These are phyloP conservation scores for Lentinus tigrinus DNA, from an alignment of 768 basidiomycete genomes.

Conservation along the genomic window DNA sequence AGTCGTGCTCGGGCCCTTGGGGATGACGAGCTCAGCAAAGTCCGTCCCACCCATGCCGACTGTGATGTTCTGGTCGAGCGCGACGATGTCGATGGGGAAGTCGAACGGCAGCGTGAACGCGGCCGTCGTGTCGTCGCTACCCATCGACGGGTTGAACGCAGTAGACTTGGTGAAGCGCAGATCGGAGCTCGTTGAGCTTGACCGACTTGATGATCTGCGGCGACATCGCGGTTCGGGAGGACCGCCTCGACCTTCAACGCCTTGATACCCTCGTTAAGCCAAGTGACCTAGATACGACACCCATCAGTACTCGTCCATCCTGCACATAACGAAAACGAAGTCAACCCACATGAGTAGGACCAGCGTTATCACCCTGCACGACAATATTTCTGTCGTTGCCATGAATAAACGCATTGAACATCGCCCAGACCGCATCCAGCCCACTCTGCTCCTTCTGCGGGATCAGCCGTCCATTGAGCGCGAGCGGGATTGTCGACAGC, in stretches of 20 bases:
- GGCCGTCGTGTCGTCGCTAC: constrained; percentile 59
- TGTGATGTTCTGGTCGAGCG: constrained; percentile 58
- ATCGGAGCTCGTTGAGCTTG: constrained; percentile 53
- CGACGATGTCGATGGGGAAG: constrained; percentile 67
- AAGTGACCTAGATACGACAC: constrained; percentile 49
- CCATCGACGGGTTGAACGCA: constrained; percentile 56
- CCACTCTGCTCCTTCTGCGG: constrained; percentile 55
- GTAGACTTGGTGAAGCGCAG: constrained; percentile 58
- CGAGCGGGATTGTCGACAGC: constrained; percentile 47
- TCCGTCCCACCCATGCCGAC: constrained; percentile 49
- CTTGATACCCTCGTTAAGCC: constrained; percentile 73
- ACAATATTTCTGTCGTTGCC: constrained; percentile 59
- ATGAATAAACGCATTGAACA: constrained; percentile 74
- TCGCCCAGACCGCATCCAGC: constrained; percentile 54
- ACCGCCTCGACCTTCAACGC: constrained; percentile 54
- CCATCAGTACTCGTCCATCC: background rate
- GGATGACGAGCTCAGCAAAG: constrained; percentile 62
- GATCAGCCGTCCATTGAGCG: constrained; percentile 61
- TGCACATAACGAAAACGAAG: constrained; percentile 16
- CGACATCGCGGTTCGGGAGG: constrained; percentile 61
- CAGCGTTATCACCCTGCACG: constrained; percentile 60
- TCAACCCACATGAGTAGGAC: constrained; percentile 46
- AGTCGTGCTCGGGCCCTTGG: constrained; percentile 54
- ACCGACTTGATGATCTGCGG: constrained; percentile 66
- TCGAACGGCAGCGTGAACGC: constrained; percentile 67